Conservation (phyloP, 345 rosid genomes). For the Punica granatum region DNA sequence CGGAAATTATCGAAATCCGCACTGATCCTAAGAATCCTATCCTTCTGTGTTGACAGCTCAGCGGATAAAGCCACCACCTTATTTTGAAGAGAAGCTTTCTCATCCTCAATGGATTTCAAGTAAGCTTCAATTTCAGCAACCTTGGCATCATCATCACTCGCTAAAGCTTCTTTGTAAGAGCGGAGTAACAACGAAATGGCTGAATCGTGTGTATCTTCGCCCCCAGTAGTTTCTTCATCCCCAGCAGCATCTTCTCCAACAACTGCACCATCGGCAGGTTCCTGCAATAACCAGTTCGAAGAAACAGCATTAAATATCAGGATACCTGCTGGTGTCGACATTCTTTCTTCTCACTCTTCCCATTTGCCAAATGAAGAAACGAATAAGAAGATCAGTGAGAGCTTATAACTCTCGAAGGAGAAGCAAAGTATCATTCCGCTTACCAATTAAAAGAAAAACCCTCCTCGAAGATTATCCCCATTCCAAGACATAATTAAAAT, state of each 20-base stretch:
- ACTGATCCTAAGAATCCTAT: conserved; percentile 70
- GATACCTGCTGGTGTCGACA: background rate
- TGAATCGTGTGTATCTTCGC: conserved; percentile 48
- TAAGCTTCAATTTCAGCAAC: conserved; percentile 62
- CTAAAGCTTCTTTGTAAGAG: conserved; percentile 65
- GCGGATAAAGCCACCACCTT: conserved; percentile 51
- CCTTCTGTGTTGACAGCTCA: conserved; percentile 63
- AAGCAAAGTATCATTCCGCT: too few relatives aligned
- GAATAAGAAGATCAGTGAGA: background rate
- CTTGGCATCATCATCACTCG: conserved; percentile 45
- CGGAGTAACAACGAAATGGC: conserved; percentile 34
- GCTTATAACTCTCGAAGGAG: background rate
- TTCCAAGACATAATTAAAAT: too few relatives aligned
- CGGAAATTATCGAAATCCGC: conserved; percentile 97
- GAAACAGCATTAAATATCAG: background rate
- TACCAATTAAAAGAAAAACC: too few relatives aligned
- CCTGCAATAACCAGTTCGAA: conserved; percentile 36
- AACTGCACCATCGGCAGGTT: conserved; percentile 43
- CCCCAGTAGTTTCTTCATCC: conserved; percentile 28
- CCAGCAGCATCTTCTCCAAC: conserved; percentile 29
- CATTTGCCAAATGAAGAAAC: background rate
- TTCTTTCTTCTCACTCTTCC: too few relatives aligned
- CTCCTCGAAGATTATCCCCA: too few relatives aligned
- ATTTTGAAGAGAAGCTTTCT: conserved; percentile 43
- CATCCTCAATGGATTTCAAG: conserved; percentile 62